A percentile compares a stretch with the other conserved stretches of the same genome.
Conservation (phyloP, 768 basidiomycete genomes). For the Agaricus bisporus region DNA sequence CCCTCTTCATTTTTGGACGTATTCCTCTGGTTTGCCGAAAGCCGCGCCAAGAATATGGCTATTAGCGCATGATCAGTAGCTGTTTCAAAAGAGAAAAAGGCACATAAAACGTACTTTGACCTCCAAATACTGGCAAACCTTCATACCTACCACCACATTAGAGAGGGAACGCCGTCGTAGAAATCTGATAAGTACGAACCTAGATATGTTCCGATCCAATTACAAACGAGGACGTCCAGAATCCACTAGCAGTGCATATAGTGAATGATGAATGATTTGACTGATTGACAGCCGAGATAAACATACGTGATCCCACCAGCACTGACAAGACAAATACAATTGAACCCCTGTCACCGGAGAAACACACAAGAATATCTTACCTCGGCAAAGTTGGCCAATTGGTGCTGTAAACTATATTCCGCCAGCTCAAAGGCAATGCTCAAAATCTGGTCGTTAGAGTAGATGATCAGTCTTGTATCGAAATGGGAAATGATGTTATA, state of each 20-base stretch:
- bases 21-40: constrained; percentile 72
- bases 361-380: constrained; percentile 33
- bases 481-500: constrained; percentile 8
- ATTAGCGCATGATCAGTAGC: constrained; percentile 11
- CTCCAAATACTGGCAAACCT: constrained; percentile 81
- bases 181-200: constrained; percentile 34
- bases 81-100: constrained; percentile 7
- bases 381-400: constrained; percentile 85
- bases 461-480: constrained; percentile 7
- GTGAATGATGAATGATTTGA: constrained; percentile 2
- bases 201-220: constrained; percentile 82
- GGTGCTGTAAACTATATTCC: constrained; percentile 84
- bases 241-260: constrained; percentile 54
- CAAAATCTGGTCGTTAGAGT: constrained; percentile 48
- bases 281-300: constrained; percentile 7
- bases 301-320: constrained; percentile 91
- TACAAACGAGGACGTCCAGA: constrained; percentile 80
- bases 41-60: constrained; percentile 87
- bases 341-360: constrained; percentile 9
- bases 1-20: constrained; percentile 72
- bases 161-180: constrained; percentile 11
- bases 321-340: constrained; percentile 33
- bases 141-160: constrained; percentile 55
- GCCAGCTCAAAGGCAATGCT: constrained; percentile 86
- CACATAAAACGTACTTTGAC: constrained; percentile 55